Evolutionary conservation across 164 flowering plant genomes (phyloP).

Genomic region (Pachysandra terminalis): DNA sequence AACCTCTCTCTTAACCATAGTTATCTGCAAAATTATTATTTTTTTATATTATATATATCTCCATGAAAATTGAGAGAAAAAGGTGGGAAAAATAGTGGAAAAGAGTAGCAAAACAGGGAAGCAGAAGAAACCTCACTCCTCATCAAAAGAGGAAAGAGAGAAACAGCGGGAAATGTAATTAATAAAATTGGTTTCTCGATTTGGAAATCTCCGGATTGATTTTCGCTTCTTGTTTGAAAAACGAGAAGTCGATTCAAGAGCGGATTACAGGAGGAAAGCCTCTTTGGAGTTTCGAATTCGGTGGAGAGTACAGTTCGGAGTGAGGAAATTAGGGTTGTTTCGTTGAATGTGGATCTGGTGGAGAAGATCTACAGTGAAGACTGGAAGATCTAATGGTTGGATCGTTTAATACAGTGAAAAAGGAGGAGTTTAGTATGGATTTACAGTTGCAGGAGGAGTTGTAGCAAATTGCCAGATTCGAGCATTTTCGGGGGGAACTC

Average conservation of each 20-base stretch:
- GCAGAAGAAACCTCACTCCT: no score
- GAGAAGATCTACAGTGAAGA: not conserved
- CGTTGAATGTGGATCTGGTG: not conserved
- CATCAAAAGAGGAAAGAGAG: no score
- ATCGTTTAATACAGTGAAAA: constrained; percentile 1
- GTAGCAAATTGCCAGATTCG: not conserved
- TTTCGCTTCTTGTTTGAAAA: no score
- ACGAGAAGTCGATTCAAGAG: no score
- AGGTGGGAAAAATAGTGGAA: no score
- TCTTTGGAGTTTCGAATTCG: not conserved
- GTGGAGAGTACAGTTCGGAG: not conserved
- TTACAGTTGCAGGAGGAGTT: not conserved
- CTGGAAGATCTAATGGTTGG: constrained; percentile 8
- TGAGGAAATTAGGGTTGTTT: not conserved
- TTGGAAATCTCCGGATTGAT: no score
- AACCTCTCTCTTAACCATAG: not conserved
- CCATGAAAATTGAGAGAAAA: no score
- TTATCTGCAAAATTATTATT: no score
- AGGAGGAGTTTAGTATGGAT: not conserved
- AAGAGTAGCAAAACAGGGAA: no score
- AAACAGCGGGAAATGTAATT: no score
- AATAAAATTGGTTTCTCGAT: no score
- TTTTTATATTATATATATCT: no score
- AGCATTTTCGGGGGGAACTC: not conserved
- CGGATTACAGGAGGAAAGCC: not conserved